Base-by-base conservation (phyloP, 345 rosid species). In the Eucalyptus viminalis region DNA sequence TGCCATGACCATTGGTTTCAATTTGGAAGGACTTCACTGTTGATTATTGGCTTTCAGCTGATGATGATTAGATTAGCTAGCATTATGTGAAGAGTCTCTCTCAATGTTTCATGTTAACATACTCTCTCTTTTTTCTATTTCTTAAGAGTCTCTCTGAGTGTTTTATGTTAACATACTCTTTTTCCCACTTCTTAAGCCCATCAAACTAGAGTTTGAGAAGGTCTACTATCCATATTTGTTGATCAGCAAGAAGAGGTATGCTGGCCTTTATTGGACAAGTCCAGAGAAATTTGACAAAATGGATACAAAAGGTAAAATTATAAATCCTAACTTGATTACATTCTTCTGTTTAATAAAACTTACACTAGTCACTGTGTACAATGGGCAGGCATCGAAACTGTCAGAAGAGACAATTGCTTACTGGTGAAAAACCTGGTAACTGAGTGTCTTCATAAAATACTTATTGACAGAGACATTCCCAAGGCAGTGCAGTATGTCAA, bases 221-320 rank as follows among this genome's bases (percentile, higher is more conserved):
- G 98, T 98, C 65, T 98, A 98, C 90, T 97, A 92, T 91, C 99
- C 99, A 49, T 98, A 95, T 91, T 93, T 98, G 65, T 92, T 98
- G 93, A 98, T 98, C 88, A 97, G 97, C 95, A 98, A 98, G 95
- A 98, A 98, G 94, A 95, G 98, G 93, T 98, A 98, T 93, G 99
- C 99, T 92, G 99, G 99, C 92, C 94, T 98, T 92, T 93, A 90
- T 80, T 98, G 99, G 99, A 97, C 99, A 76, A 96, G 92, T 91
- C 95, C 98, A 24, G 90, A 94, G 50, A 94, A 94, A 88, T 97
- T 92, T 90, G 99, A 98, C 94, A 97, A 98, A 92, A 97, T 98
- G 98, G 99, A 97, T 91, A 95, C 99, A 83, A 98, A 98, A 95
- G 99, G 99, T 96, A 93, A 31, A 88, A 49, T 53, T 91, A 62